A percentile compares a stretch with the other conserved stretches of the same genome.
These are phyloP conservation scores for Scleromitrula shiraiana DNA, from an alignment of 2,329 filamentous ascomycete species.

Conservation along the genomic window DNA sequence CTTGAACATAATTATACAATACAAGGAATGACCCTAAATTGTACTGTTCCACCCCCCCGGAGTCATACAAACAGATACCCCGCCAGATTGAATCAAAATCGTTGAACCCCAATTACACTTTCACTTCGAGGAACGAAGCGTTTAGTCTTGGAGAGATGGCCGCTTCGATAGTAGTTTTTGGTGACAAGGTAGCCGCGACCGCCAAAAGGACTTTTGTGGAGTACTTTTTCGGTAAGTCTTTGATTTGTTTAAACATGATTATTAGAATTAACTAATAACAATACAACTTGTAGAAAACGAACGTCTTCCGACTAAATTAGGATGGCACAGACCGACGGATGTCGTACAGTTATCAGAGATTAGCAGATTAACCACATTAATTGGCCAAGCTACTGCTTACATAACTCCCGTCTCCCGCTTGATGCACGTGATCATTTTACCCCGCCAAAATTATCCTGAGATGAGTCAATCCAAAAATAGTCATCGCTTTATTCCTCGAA, in stretches of 20 bases:
- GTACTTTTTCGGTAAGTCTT: neutral
- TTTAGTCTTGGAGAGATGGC: conserved; percentile 2
- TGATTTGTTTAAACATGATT: neutral
- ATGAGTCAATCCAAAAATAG: neutral
- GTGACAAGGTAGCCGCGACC: neutral
- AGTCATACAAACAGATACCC: too few relatives aligned
- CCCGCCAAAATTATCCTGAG: neutral
- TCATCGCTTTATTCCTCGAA: neutral
- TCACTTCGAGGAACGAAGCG: neutral
- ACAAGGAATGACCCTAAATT: too few relatives aligned
- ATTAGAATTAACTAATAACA: neutral
- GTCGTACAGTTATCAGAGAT: neutral
- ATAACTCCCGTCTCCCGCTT: too few relatives aligned
- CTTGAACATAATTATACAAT: too few relatives aligned
- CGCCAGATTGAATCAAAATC: neutral
- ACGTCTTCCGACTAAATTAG: neutral
- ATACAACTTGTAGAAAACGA: neutral
- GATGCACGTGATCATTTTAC: neutral
- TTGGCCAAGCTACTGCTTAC: neutral
- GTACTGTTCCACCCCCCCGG: too few relatives aligned
- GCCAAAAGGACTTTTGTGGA: neutral
- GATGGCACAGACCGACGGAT: neutral
- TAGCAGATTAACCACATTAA: neutral
- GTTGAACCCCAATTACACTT: neutral
- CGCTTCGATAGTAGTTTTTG: neutral